Percentiles rank a stretch among this genome's conserved stretches.
Evolutionary conservation across 345 rosid genomes (phyloP).

Genomic region (rapeseed (Brassica napus)): DNA sequence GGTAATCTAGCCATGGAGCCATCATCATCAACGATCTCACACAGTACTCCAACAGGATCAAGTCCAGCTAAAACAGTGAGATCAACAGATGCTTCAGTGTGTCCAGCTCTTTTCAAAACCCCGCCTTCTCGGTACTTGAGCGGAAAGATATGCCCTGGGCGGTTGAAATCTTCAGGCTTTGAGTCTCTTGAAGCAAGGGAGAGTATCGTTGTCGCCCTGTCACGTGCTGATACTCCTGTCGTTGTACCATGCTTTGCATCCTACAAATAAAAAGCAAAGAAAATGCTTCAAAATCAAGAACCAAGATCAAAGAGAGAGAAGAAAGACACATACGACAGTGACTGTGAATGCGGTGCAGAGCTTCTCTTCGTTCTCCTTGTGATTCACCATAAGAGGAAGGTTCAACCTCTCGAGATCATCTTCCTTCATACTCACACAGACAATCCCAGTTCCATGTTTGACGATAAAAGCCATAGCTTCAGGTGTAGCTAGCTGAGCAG

Average conservation of each 20-base stretch:
- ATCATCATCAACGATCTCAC: slow-evolving; percentile 87
- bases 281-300: background rate
- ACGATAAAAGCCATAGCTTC: slow-evolving; percentile 97
- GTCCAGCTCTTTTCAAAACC: slow-evolving; percentile 90
- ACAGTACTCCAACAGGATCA: slow-evolving; percentile 73
- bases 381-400: slow-evolving; percentile 83
- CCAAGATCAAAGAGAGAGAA: background rate
- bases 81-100: slow-evolving; percentile 93
- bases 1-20: slow-evolving; percentile 93
- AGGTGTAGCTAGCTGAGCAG: slow-evolving; percentile 79
- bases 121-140: slow-evolving; percentile 85
- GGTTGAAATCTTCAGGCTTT: slow-evolving; percentile 82
- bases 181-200: slow-evolving; percentile 79
- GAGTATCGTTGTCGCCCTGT: slow-evolving; percentile 75
- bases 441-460: slow-evolving; percentile 88
- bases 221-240: slow-evolving; percentile 88
- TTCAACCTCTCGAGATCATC: slow-evolving; percentile 76
- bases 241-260: slow-evolving; percentile 92
- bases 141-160: slow-evolving; percentile 90
- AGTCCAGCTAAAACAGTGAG: slow-evolving; percentile 80
- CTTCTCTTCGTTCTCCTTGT: slow-evolving; percentile 81
- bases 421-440: slow-evolving; percentile 84
- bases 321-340: slow-evolving; percentile 69
- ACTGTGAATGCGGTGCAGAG: slow-evolving; percentile 89
- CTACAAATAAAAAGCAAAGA: slow-evolving; percentile 19